Conservation (phyloP, 352 stramenopile genomes). For the Globisporangium okanoganense region DNA sequence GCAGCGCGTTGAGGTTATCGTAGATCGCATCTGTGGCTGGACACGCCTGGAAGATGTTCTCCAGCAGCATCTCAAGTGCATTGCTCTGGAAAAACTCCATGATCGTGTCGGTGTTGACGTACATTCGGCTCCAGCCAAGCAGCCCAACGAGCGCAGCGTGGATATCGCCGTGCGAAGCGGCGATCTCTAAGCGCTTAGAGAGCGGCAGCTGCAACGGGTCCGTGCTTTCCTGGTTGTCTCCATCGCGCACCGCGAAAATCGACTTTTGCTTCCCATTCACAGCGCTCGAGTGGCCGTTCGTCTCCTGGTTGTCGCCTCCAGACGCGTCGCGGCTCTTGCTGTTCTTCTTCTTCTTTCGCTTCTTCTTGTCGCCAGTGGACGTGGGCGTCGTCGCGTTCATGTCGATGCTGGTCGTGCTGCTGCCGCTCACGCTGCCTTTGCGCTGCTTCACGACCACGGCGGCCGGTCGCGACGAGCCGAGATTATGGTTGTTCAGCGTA, state of each 20-base stretch:
- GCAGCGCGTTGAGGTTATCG: conserved; percentile 49
- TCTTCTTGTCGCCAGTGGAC: conserved; percentile 21
- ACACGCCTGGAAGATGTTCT: conserved; percentile 51
- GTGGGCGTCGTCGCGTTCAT: conserved; percentile 18
- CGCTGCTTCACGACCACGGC: background rate
- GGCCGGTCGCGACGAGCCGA: background rate
- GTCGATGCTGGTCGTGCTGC: conserved; percentile 23
- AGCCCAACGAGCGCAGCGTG: conserved; percentile 72
- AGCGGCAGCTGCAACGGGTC: conserved; percentile 51
- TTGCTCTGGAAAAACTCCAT: conserved; percentile 66
- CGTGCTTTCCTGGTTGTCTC: conserved; percentile 1
- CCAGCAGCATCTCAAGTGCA: conserved; percentile 54
- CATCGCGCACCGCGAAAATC: conserved; percentile 7
- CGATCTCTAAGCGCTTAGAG: conserved; percentile 53
- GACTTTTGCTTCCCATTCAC: conserved; percentile 1
- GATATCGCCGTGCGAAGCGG: conserved; percentile 56
- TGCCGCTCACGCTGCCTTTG: conserved; percentile 20
- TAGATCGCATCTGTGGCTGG: conserved; percentile 33
- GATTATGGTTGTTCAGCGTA: conserved; percentile 10
- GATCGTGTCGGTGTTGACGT: conserved; percentile 59
- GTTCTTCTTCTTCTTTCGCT: conserved; percentile 34
- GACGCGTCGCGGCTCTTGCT: background rate
- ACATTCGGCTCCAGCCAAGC: conserved; percentile 67
- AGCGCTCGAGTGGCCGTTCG: background rate
- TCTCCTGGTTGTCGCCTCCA: background rate